Evolutionary conservation across 2,329 filamentous ascomycete genomes (phyloP), one percentile per base, ranked within the genome.

Genomic region (Sporothrix euskadiensis): DNA sequence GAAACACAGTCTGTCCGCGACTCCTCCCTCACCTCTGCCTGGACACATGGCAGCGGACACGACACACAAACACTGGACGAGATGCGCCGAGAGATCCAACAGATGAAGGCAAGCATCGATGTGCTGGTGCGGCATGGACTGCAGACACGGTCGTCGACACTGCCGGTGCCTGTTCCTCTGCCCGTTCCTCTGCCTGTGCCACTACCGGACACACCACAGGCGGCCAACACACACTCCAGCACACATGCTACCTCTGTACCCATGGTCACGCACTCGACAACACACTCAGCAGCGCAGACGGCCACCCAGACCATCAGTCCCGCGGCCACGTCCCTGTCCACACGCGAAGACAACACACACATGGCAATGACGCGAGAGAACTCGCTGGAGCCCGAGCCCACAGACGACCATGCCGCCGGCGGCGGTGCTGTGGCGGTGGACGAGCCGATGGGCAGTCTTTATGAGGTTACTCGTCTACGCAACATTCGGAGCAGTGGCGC

Each of bases 391-490:
- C 81, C 81, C 3, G 79, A 30, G 12, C 56, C 56, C 4, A 26
- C 56, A 7, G 56, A 57, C 56, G 26, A 57, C 22, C 16, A 57
- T 80, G 70, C 77, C 72, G 52, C 73, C 75, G 54, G 74, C 16
- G 30, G 41, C 16, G 63, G 71, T 6, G 49, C 73, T 0, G 76
- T 76, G 35, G 78, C 85, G 47, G 84, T 86, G 1, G 82, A 84
- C 19, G 84, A 85, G 16, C 85, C 85, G 0, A 87, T 88, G 85
- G 83, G 84, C 70, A 86, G 84, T 78, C 78, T 88, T 14, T 87
- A 86, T 77, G 85, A 87, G 74, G 85, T 87, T 16, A 88, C 86
- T 0, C 85, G 85, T 71, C 79, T 88, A 68, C 81, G 78, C n/a
- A 79, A 80, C 66, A 76, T 81, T 1, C 76, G 77, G 10, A 78